These are phyloP conservation scores for Theileria parva DNA, from an alignment of 169 alveolate species.

Conservation along the genomic window DNA sequence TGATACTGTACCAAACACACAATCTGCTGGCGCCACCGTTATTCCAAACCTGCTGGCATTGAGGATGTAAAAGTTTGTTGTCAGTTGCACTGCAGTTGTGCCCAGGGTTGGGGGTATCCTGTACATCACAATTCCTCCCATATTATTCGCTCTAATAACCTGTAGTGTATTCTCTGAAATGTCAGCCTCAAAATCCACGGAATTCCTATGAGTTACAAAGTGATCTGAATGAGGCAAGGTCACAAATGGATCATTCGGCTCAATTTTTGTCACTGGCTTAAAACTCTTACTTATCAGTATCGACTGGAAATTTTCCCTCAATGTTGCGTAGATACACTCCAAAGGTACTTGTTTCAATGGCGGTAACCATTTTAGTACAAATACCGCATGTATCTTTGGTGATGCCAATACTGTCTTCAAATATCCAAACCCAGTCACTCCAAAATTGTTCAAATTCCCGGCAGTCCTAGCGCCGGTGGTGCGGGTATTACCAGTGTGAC, in stretches of 20 bases:
- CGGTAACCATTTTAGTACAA: constrained; percentile 58
- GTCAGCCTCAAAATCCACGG: constrained; percentile 79
- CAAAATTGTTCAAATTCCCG: not conserved
- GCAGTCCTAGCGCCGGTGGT: not conserved
- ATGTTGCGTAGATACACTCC: constrained; percentile 51
- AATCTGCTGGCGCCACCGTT: constrained; percentile 90
- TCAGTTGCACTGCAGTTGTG: constrained; percentile 61
- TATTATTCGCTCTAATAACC: constrained; percentile 72
- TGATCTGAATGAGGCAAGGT: constrained; percentile 74
- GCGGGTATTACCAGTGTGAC: no score
- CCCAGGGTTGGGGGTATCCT: constrained; percentile 85
- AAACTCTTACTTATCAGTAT: constrained; percentile 35
- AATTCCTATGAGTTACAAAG: constrained; percentile 74
- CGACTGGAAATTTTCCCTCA: constrained; percentile 27
- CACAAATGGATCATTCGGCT: constrained; percentile 69
- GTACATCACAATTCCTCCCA: constrained; percentile 88
- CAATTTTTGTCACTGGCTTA: constrained; percentile 27
- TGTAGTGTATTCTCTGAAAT: constrained; percentile 72
- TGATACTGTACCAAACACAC: constrained; percentile 79
- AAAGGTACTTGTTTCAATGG: constrained; percentile 51
- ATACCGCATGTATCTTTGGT: constrained; percentile 54
- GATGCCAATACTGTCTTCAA: constrained; percentile 19
- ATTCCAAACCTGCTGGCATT: constrained; percentile 89
- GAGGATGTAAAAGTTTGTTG: constrained; percentile 73
- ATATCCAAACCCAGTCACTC: not conserved